Percentiles rank a stretch among this genome's conserved stretches.
Conservation (phyloP, 139 green algal genomes). For the Micromonas commoda region DNA sequence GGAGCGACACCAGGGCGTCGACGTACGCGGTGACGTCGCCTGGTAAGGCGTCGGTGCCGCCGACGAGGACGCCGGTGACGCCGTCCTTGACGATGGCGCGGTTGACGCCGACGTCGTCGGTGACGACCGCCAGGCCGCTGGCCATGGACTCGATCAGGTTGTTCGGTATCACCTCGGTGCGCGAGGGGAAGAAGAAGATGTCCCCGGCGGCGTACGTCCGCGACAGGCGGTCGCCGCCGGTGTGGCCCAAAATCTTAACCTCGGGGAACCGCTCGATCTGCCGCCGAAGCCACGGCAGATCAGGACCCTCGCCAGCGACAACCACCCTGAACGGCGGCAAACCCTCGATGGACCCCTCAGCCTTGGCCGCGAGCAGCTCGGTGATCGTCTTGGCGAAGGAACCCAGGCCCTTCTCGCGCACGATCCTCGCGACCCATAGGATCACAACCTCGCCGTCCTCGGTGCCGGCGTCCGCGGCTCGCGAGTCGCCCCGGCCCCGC, state of each 20-base stretch:
- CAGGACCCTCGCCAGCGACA: constrained; percentile 14
- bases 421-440: constrained; percentile 16
- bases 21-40: constrained; percentile 7
- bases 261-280: not conserved
- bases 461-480: not conserved
- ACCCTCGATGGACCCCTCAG: not conserved
- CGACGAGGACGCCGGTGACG: constrained; percentile 1
- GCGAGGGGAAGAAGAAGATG: constrained; percentile 21
- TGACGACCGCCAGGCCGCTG: constrained; percentile 1
- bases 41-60: not conserved
- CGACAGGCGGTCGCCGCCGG: not conserved
- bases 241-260: constrained; percentile 18
- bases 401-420: constrained; percentile 16
- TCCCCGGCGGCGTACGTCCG: constrained; percentile 11
- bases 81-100: constrained; percentile 16
- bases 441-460: constrained; percentile 9
- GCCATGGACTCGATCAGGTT: constrained; percentile 26
- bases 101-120: constrained; percentile 24
- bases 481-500: not conserved
- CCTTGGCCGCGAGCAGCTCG: not conserved
- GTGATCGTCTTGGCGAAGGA: not conserved
- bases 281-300: not conserved
- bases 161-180: constrained; percentile 21
- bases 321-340: constrained; percentile 11
- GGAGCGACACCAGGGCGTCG: not conserved